Base-by-base conservation (phyloP, 2,329 filamentous ascomycete genomes). In the Colletotrichum liaoningense region DNA sequence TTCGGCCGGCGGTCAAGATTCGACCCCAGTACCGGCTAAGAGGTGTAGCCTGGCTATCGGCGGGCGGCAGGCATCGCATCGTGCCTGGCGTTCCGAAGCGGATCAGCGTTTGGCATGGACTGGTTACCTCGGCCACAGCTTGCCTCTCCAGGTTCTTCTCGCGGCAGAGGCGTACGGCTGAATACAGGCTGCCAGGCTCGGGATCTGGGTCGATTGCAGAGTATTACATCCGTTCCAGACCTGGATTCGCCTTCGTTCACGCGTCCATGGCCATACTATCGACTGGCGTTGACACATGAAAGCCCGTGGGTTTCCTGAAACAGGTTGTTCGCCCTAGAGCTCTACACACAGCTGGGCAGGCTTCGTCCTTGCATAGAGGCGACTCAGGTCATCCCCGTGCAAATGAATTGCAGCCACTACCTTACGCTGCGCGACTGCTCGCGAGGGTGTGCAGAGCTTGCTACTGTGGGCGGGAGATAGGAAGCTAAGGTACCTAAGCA, bases 321-420 rank as follows among this genome's bases (percentile, higher is more conserved):
- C 71, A 62, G 24, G 16, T 30, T 24, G 38, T 71, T 62, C 62
- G 62, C 46, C 33, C 49, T 55, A 26, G 55, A 52, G 67, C 46
- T 30, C 67, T 62, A 42, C 33, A 57, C 11, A 35, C 55, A 49
- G 66, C 65, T 65, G 46, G 35, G 63, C 55, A 62, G 54, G 67
- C 49, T 58, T 62, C 22, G 35, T 57, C 46, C 56, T 57, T 63
- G 71, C 71, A 62, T 56, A n/a, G 28, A 63, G 16, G 57, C 67
- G 70, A 57, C 19, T 65, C 60, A 70, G 55, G 60, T 35, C 56
- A 73, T 73, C 71, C 71, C 60, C 49, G 60, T 30, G 67, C 49
- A n/a, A 67, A 11, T 65, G 49, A 28, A 14, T 38, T 56, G 59
- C 59, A 64, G 69, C 54, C 38, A 42, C 38, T 42, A 7, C 9